These are phyloP conservation scores for Bidens hawaiensis DNA, from an alignment of 140 eudicot genomes.

Conservation along the genomic window DNA sequence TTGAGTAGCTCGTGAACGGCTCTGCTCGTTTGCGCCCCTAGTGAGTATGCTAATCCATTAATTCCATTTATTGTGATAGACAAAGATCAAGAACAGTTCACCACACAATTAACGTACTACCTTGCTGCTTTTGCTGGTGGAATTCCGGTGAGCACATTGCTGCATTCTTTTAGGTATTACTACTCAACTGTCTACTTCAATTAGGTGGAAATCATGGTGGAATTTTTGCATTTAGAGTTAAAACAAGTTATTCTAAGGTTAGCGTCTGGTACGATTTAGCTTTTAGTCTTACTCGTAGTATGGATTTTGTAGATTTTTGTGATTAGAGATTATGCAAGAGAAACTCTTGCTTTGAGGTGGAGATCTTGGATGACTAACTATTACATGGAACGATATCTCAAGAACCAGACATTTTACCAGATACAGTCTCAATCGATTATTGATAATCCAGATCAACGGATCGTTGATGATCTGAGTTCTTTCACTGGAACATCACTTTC, in stretches of 20 bases:
- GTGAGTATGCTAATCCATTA: constrained; percentile 15
- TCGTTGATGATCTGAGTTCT: constrained; percentile 95
- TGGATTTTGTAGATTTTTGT: constrained; percentile 69
- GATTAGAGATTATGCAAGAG: constrained; percentile 92
- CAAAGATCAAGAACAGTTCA: constrained; percentile 91
- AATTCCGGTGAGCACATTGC: constrained; percentile 99
- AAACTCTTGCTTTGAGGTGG: constrained; percentile 92
- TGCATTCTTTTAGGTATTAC: constrained; percentile 80
- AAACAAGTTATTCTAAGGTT: neutral
- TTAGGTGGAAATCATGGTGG: constrained; percentile 18
- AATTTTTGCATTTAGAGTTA: neutral
- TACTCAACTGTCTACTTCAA: constrained; percentile 38
- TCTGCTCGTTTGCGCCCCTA: too few relatives aligned
- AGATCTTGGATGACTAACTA: constrained; percentile 95
- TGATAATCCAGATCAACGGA: constrained; percentile 98
- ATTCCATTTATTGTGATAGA: constrained; percentile 37
- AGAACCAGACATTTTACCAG: constrained; percentile 78
- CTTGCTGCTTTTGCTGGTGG: constrained; percentile 98
- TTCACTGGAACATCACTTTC: constrained; percentile 95
- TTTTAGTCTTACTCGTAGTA: neutral
- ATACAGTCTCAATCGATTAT: constrained; percentile 92
- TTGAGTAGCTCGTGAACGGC: too few relatives aligned
- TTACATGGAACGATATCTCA: constrained; percentile 90
- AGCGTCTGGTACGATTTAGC: neutral
- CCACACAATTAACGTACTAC: constrained; percentile 85